Evolutionary conservation across 2,329 filamentous ascomycete genomes (phyloP).

Genomic region (Sphaerulina vaccinii): DNA sequence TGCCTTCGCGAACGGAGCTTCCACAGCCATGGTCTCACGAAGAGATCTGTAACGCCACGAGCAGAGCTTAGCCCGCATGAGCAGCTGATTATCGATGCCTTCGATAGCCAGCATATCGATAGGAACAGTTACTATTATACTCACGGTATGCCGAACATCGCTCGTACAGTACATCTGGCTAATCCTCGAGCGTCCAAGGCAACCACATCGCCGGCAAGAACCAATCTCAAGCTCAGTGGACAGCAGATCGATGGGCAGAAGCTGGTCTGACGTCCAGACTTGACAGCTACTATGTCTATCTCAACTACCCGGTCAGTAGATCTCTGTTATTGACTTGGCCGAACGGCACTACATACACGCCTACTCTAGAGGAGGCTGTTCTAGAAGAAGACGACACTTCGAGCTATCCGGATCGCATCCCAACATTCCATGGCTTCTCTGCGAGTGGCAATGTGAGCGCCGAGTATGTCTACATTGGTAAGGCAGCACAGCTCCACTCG

Average conservation of each 20-base stretch:
- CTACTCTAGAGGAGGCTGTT: conserved; percentile 33
- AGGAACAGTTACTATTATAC: conserved; percentile 43
- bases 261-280: conserved; percentile 45
- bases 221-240: conserved; percentile 48
- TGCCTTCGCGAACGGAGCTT: conserved; percentile 3
- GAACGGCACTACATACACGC: conserved; percentile 72
- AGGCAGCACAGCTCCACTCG: no score
- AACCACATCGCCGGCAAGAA: conserved; percentile 48
- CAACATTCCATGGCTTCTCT: conserved; percentile 51
- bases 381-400: conserved; percentile 28
- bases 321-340: conserved; percentile 42
- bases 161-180: neutral
- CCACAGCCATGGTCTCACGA: neutral
- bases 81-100: conserved; percentile 42
- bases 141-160: conserved; percentile 28
- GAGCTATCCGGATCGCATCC: conserved; percentile 26
- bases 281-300: conserved; percentile 42
- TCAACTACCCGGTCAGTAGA: conserved; percentile 48
- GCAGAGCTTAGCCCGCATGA: conserved; percentile 38
- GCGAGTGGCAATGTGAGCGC: conserved; percentile 47
- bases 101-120: conserved; percentile 42
- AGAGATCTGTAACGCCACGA: conserved; percentile 12
- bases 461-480: conserved; percentile 38
- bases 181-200: conserved; percentile 32
- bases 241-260: conserved; percentile 46